Base-by-base conservation (phyloP, 2,329 filamentous ascomycete genomes). In the Escovopsis weberi region DNA sequence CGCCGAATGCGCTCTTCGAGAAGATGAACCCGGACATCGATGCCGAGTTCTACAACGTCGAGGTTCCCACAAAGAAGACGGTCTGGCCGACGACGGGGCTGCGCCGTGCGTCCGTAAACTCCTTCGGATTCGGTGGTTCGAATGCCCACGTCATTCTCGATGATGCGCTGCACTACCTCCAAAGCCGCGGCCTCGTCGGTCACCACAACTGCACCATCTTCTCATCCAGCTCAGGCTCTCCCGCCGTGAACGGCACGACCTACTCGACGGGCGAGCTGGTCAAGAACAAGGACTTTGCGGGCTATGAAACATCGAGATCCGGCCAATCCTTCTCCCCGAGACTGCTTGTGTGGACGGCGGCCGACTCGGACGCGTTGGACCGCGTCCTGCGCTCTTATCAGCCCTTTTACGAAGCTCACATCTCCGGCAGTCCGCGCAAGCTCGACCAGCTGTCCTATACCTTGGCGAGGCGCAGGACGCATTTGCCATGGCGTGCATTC, bases 101-200 rank as follows among this genome's bases (percentile, higher is more conserved):
- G 1, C 47, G 42, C 4, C 46, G 48, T 6, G 49, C 42, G 6
- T 51, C 47, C 37, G 44, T 53, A 33, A 54, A 54, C 40, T 50
- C 51, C 10, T 68, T 68, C 39, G 65, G 65, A 1, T 66, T 62
- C 34, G 64, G 61, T 23, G 62, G 57, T 35, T 60, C 64, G 11
- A 68, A 67, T 46, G 61, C 59, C 4, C 64, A 67, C 45, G 55
- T 58, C 0, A 59, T 68, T 7, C 47, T 64, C 8, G 57, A 58
- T 15, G 37, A 39, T 30, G 37, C 37, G 9, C 28, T 28, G 19
- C 28, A 28, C 15, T 39, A 39, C 12, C 37, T 39, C 19, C 23
- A 15, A 10, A 39, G 28, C n/a, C n/a, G 28, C 6, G 23, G 26
- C 4, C 12, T 39, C 11, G 37, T 15, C 15, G 37, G 37, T 1